Evolutionary conservation across 2,329 filamentous ascomycete species (phyloP), one percentile per base, ranked within the genome.

Genomic region (Claviceps humidiphila): DNA sequence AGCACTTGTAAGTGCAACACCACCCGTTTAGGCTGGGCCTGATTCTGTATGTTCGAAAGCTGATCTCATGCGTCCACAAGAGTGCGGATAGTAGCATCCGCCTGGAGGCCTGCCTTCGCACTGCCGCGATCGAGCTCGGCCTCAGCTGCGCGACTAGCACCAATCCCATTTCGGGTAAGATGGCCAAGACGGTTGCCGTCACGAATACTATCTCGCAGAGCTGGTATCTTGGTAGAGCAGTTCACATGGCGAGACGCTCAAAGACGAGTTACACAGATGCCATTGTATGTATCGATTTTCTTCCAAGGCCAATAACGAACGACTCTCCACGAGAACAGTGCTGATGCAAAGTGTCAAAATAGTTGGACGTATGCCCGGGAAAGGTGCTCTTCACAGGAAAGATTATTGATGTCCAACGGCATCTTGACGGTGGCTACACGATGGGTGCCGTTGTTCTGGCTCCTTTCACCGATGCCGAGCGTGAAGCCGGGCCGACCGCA

Each of bases 341-440:
- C 30, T 17, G 6, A 40, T 9, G n/a, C 4, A 51, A 37, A 9
- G 5, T 14, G 22, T 7, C 5, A 34, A 41, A 9, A n/a, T n/a
- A 60, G 44, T 68, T 66, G 24, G 56, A 63, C 6, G 60, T 64
- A 4, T 67, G 63, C 16, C 62, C 62, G 22, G 67, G 67, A 44
- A 64, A 64, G 40, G 55, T 70, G 0, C 61, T 71, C 1, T 71
- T 66, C 43, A 65, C 62, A 0, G 68, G 69, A 20, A 71, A 72
- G 53, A 67, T 71, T n/a, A 43, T 68, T 24, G 66, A 70, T 42
- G 68, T 71, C 1, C 58, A 60, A n/a, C 63, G 69, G 11, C 64
- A 65, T 41, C 59, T 72, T 2, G 63, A 62, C 7, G 66, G 66
- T 4, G 70, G 70, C 11, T 71, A 71, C 58, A 71, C 70, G 1